Evolutionary conservation across 345 rosid species (phyloP).

Genomic region (Brassica nigra): DNA sequence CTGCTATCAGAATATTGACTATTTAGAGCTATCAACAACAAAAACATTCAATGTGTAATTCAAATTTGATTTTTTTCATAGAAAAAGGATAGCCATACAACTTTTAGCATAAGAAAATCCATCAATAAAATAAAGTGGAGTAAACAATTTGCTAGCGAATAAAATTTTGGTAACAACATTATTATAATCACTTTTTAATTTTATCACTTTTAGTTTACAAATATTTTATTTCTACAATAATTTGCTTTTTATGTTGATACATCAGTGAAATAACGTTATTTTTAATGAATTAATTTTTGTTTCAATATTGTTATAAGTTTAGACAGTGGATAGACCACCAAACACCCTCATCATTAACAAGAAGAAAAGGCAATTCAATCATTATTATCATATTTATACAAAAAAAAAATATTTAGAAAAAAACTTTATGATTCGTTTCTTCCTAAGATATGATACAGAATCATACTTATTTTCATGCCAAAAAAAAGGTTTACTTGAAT

Average conservation of each 20-base stretch:
- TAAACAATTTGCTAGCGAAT: background rate
- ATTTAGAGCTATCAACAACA: background rate
- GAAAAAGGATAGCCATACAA: background rate
- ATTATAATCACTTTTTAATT: background rate
- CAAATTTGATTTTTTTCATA: background rate
- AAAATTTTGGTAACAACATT: background rate
- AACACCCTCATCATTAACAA: conserved; percentile 28
- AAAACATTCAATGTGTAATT: background rate
- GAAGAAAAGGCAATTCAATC: conserved; percentile 26
- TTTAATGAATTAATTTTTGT: background rate
- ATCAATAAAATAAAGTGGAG: background rate
- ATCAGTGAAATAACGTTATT: background rate
- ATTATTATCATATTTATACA: conserved; percentile 23
- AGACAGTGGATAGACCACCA: conserved; percentile 34
- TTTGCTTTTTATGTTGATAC: too few relatives aligned
- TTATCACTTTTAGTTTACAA: background rate
- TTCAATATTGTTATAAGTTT: background rate
- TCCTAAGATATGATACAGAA: conserved; percentile 21
- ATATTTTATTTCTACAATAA: too few relatives aligned
- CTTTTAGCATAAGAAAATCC: background rate
- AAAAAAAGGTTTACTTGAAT: background rate
- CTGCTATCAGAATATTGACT: background rate
- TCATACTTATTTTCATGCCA: background rate
- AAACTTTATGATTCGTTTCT: conserved; percentile 32
- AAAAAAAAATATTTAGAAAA: background rate